Evolutionary conservation across 805 yeast species (phyloP), one percentile per base, ranked within the genome.

Genomic region (Yarrowia porcina): DNA sequence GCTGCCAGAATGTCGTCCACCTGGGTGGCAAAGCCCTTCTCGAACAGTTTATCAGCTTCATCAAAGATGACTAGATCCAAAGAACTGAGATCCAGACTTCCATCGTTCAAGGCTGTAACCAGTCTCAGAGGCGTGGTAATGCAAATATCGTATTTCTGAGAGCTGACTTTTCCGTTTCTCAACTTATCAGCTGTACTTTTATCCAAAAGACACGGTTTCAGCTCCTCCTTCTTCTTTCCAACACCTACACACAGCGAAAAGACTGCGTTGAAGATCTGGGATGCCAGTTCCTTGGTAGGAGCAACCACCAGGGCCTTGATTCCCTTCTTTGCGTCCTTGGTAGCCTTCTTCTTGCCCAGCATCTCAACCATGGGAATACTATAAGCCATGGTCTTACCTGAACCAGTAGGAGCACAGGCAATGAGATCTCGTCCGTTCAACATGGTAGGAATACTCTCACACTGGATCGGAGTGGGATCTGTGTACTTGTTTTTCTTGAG

Each of bases 381-480:
- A 71, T 88, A 94, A 30, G 97, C 96, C 54, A 94, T 78, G 0
- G 99, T 94, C 73, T 94, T 94, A 79, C 99, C 99, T 4, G 97
- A 90, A 69, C 99, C 99, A 0, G 99, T 94, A 50, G 98, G 98
- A 0, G 98, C 97, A 79, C 97, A 90, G 1, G 96, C 96, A 44
- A 94, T 78, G 33, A 94, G 72, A 71, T 93, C 97, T 64, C 96
- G 82, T 28, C 79, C 81, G 61, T 83, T 79, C 61, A 90, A 75
- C 13, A 89, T 75, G 10, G 84, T 77, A 1, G 99, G 97, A 42
- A 94, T 85, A 1, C 91, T 84, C 73, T 94, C 97, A 65, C 90
- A 83, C 75, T 94, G 99, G 69, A 94, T 89, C 3, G 97, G 86
- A 0, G 99, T 93, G 6, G 99, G 98, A 66, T 85, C 89, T 0